These are phyloP conservation scores for Blakeslea trispora DNA, from an alignment of 371 early-diverging fungal genomes.

Conservation along the genomic window DNA sequence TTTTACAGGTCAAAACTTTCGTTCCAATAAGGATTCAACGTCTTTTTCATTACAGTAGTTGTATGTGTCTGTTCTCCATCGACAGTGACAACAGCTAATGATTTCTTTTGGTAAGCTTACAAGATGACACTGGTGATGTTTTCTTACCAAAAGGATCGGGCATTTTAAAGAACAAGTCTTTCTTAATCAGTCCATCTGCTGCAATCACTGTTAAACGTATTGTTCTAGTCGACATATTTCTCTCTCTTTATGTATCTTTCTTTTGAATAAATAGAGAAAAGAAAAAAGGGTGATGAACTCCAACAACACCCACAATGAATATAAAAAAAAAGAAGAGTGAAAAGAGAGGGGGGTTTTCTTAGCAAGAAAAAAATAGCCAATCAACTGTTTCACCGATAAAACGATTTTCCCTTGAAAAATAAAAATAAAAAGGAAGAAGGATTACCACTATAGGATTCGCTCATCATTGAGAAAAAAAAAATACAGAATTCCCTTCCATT, in stretches of 20 bases:
- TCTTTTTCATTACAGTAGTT: constrained; percentile 78
- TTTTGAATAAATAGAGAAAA: constrained; percentile 2
- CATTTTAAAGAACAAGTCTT: constrained; percentile 77
- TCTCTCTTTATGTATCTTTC: not conserved
- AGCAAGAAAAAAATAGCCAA: not conserved
- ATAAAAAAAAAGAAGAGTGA: constrained; percentile 1
- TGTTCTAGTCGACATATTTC: constrained; percentile 39
- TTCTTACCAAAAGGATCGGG: constrained; percentile 69
- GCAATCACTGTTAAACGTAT: constrained; percentile 76
- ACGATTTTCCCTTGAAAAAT: no score
- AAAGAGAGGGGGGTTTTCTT: no score
- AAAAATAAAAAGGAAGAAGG: no score
- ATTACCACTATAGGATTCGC: no score
- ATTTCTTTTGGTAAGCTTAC: no score
- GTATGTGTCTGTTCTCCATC: constrained; percentile 89
- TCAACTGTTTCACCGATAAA: constrained; percentile 3
- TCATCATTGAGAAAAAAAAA: no score
- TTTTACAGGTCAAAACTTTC: constrained; percentile 72
- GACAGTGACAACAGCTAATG: constrained; percentile 85
- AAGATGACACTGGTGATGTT: no score
- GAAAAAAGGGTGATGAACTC: not conserved
- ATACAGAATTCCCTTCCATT: no score
- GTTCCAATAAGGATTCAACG: constrained; percentile 84
- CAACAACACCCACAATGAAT: constrained; percentile 8
- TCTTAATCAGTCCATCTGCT: constrained; percentile 90